Evolutionary conservation across 2,329 filamentous ascomycete genomes (phyloP), one percentile per base, ranked within the genome.

Genomic region (Aspergillus pseudoglaucus): DNA sequence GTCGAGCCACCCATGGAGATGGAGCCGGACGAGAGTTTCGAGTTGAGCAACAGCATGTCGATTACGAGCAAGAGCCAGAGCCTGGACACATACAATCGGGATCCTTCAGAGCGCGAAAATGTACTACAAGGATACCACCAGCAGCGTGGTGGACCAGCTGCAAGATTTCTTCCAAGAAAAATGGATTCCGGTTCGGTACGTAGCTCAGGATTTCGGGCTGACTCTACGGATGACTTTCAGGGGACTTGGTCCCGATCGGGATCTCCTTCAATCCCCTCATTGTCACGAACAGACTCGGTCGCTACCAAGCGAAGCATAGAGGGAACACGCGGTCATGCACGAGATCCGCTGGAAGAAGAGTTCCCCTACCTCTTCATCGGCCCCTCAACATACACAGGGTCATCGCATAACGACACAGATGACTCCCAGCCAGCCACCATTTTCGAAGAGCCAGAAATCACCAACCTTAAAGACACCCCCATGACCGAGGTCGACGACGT

Each of bases 321-420:
- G 44, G 75, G 76, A 20, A 82, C 68, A 12, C 64, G 81, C 61
- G 79, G 81, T 18, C 79, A 86, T 50, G 82, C 81, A 1, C 81
- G 83, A 51, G 80, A 87, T 55, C 77, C 80, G 0, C 68, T 83
- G 6, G 79, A 84, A 51, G 82, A 84, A 52, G 81, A 84, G 44
- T 80, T 82, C 1, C 73, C 85, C 0, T 87, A 85, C 63, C 78
- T 96, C 7, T 84, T 85, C 48, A 90, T 96, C 54, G 89, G 89
- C 14, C 81, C 82, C 8, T 75, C 72, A 22, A 72, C 66, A 12
- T 74, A 69, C 53, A 64, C 63, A 1, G 69, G 69, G 6, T 54
- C 55, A n/a, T 47, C 47, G 3, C 46, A 49, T 7, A 53, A 56
- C 25, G 53, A 59, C 30, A 38, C 42, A 33, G 47, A 40, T 3